Evolutionary conservation across 2,329 filamentous ascomycete genomes (phyloP).

Genomic region (Monilinia fructicola): DNA sequence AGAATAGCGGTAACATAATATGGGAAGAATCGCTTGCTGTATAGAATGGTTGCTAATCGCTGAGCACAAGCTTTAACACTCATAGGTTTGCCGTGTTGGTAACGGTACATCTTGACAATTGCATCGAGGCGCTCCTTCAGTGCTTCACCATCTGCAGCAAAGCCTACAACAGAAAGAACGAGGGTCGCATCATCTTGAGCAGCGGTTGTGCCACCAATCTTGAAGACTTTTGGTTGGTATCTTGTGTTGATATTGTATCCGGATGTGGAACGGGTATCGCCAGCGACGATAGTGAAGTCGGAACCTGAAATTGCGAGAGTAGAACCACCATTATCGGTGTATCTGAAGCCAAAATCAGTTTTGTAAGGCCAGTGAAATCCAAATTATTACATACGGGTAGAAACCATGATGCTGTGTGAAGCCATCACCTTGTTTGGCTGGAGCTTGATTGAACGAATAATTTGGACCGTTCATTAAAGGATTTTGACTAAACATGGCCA

Average conservation of each 20-base stretch:
- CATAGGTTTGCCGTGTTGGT: slow-evolving; percentile 97
- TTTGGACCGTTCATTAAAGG: slow-evolving; percentile 67
- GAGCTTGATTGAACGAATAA: slow-evolving; percentile 65
- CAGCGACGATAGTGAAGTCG: slow-evolving; percentile 94
- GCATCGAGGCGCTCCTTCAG: slow-evolving; percentile 91
- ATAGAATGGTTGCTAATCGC: slow-evolving; percentile 90
- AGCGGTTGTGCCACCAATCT: slow-evolving; percentile 86
- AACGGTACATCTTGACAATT: slow-evolving; percentile 98
- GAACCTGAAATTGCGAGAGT: slow-evolving; percentile 91
- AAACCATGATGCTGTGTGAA: slow-evolving; percentile 72
- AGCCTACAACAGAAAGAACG: slow-evolving; percentile 90
- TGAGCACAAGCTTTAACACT: slow-evolving; percentile 91
- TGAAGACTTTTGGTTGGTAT: slow-evolving; percentile 93
- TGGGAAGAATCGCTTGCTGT: slow-evolving; percentile 97
- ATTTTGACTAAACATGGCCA: slow-evolving; percentile 71
- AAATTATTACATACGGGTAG: slow-evolving; percentile 71
- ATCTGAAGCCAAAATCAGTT: slow-evolving; percentile 54
- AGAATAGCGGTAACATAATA: slow-evolving; percentile 97
- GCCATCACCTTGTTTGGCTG: slow-evolving; percentile 54
- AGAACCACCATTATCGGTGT: slow-evolving; percentile 96
- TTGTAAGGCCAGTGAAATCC: neutral
- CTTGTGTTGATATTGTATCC: slow-evolving; percentile 99
- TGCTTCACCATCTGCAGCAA: slow-evolving; percentile 90
- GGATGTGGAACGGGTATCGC: slow-evolving; percentile 91
- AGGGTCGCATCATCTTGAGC: slow-evolving; percentile 83